Evolutionary conservation across 148 eudicot species (phyloP).

Genomic region (Vaccinium darrowii): DNA sequence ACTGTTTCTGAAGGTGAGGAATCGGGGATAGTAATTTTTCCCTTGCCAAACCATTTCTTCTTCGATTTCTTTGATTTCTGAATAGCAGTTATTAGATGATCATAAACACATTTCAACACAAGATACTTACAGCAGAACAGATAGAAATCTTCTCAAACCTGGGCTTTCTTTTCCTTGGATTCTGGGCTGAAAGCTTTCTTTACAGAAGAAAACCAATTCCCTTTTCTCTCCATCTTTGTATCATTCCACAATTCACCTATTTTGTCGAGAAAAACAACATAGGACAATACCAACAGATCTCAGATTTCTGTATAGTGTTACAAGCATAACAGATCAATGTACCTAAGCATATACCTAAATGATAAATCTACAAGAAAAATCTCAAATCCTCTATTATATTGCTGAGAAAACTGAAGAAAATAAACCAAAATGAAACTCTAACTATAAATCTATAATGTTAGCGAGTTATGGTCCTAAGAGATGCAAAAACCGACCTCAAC

Average conservation of each 20-base stretch:
- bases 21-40: constrained; percentile 30
- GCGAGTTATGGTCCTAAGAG: background rate
- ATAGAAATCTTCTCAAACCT: constrained; percentile 34
- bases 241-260: constrained; percentile 33
- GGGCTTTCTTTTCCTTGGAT: constrained; percentile 48
- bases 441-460: background rate
- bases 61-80: constrained; percentile 57
- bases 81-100: background rate
- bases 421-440: background rate
- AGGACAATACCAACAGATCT: background rate
- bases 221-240: constrained; percentile 69
- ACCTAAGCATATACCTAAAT: background rate
- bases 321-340: background rate
- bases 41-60: constrained; percentile 54
- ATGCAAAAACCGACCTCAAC: constrained; percentile 4
- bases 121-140: background rate
- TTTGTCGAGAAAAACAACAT: background rate
- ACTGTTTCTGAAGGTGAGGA: constrained; percentile 27
- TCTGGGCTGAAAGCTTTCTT: constrained; percentile 76
- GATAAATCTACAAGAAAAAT: background rate
- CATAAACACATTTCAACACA: background rate
- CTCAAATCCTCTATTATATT: background rate
- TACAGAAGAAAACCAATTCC: constrained; percentile 72
- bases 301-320: background rate
- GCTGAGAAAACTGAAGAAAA: constrained; percentile 4